A percentile compares a stretch with the other conserved stretches of the same genome.
These are phyloP conservation scores for Daldinia sp. DNA, from an alignment of 2,329 filamentous ascomycete species.

Conservation along the genomic window DNA sequence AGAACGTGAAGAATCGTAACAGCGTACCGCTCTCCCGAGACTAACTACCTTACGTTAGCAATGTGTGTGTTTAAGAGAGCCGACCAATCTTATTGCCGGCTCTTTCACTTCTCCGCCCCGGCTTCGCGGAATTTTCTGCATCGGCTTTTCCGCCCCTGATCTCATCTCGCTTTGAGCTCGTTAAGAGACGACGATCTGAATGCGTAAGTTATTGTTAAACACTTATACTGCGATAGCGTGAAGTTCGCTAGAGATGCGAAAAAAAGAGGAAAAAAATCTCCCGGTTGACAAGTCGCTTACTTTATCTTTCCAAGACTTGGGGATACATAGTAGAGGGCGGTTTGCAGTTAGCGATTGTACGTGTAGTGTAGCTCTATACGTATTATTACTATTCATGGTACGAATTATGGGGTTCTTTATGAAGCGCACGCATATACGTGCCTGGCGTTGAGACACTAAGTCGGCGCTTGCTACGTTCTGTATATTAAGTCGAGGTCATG, in stretches of 20 bases:
- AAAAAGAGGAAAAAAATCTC: not conserved
- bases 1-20: slow-evolving; percentile 31
- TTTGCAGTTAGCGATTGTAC: slow-evolving; percentile 25
- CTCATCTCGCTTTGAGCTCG: slow-evolving; percentile 8
- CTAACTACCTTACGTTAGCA: slow-evolving; percentile 32
- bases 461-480: slow-evolving; percentile 40
- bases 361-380: slow-evolving; percentile 20
- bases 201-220: slow-evolving; percentile 17
- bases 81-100: slow-evolving; percentile 18
- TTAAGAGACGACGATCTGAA: slow-evolving; percentile 12
- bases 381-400: slow-evolving; percentile 36
- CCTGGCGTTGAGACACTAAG: slow-evolving; percentile 39
- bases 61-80: slow-evolving; percentile 6
- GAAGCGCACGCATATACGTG: slow-evolving; percentile 37
- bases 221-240: slow-evolving; percentile 3
- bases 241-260: slow-evolving; percentile 2
- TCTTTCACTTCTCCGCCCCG: slow-evolving; percentile 24
- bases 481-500: slow-evolving; percentile 45
- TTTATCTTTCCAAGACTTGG: slow-evolving; percentile 25
- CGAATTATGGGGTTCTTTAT: slow-evolving; percentile 38
- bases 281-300: slow-evolving; percentile 22
- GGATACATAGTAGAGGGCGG: slow-evolving; percentile 23
- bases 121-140: slow-evolving; percentile 30
- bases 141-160: slow-evolving; percentile 28
- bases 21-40: slow-evolving; percentile 37